phyloP scores from a whole-genome alignment of 2,329 filamentous ascomycete species.

The Xylariaceae sp. region DNA sequence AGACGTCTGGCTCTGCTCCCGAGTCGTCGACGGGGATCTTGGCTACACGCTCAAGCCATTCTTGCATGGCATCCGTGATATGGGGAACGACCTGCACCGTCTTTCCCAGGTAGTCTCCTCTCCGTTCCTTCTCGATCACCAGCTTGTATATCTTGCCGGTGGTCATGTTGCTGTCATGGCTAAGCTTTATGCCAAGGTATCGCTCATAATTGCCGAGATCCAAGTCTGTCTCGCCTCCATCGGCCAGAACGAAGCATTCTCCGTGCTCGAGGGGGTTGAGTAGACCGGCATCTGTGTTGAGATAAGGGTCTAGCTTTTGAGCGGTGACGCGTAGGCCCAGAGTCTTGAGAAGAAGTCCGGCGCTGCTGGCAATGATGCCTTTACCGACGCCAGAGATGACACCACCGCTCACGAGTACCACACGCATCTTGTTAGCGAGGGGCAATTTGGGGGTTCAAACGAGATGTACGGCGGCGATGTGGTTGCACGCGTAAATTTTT shows the following conservation, averaged over 20 bases:
- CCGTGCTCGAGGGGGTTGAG: constrained; percentile 47
- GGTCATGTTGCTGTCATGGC: constrained; percentile 90
- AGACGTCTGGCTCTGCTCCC: constrained; percentile 79
- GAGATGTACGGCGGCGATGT: too few relatives aligned
- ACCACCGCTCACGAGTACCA: constrained; percentile 78
- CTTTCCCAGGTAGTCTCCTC: constrained; percentile 77
- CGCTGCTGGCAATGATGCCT: constrained; percentile 21
- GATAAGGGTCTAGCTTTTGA: constrained; percentile 57
- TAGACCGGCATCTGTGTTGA: constrained; percentile 70
- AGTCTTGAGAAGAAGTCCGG: constrained; percentile 74
- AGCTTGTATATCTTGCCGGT: constrained; percentile 93
- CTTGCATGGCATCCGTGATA: constrained; percentile 85
- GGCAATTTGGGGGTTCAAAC: too few relatives aligned
- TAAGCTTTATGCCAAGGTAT: constrained; percentile 79
- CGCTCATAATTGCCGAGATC: constrained; percentile 56
- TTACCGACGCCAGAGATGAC: constrained; percentile 29
- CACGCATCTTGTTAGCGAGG: constrained; percentile 64
- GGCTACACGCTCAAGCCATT: constrained; percentile 86
- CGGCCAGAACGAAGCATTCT: constrained; percentile 82
- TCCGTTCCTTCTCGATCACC: constrained; percentile 69
- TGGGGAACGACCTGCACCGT: constrained; percentile 92
- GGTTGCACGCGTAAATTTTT: too few relatives aligned
- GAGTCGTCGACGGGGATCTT: constrained; percentile 83
- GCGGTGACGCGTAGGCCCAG: constrained; percentile 60
- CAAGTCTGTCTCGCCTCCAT: constrained; percentile 52